phyloP scores from a whole-genome alignment of 2,329 filamentous ascomycete species.

The Pezicula carpinea region DNA sequence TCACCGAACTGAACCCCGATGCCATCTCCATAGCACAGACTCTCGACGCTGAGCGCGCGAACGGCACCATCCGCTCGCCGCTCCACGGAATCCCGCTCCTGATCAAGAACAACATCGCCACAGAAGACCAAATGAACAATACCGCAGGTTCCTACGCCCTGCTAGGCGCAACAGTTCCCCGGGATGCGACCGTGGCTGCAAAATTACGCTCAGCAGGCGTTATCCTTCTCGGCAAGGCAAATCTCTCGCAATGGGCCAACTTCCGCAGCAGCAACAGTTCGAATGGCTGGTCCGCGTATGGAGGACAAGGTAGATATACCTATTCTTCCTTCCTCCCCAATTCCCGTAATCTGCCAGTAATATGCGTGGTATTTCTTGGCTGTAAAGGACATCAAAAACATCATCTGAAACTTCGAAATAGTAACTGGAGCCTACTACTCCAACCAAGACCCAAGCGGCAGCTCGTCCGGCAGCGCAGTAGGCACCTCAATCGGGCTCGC shows the following conservation, averaged over 20 bases:
- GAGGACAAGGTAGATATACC: constrained; percentile 42
- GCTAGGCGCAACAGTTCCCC: constrained; percentile 16
- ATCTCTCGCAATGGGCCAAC: constrained; percentile 52
- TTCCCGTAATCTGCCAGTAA: too few relatives aligned
- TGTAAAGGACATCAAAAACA: too few relatives aligned
- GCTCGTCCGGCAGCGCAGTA: constrained; percentile 59
- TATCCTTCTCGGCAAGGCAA: constrained; percentile 32
- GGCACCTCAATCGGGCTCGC: constrained; percentile 54
- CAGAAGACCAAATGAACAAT: constrained; percentile 51
- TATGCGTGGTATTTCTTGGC: too few relatives aligned
- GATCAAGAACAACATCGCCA: constrained; percentile 59
- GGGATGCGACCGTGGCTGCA: constrained; percentile 18
- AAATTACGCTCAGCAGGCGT: constrained; percentile 21
- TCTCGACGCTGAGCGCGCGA: constrained; percentile 24
- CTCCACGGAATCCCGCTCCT: constrained; percentile 56
- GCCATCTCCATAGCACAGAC: constrained; percentile 24
- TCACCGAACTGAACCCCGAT: constrained; percentile 29
- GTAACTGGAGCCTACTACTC: constrained; percentile 56
- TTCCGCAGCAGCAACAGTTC: constrained; percentile 51
- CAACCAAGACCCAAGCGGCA: constrained; percentile 56
- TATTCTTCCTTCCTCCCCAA: too few relatives aligned
- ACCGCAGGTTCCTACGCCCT: constrained; percentile 23
- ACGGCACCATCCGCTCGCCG: constrained; percentile 26
- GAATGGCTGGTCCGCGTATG: constrained; percentile 61
- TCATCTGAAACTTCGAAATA: too few relatives aligned